Conservation (phyloP, 129 eudicot species). For the Mikania micrantha region DNA sequence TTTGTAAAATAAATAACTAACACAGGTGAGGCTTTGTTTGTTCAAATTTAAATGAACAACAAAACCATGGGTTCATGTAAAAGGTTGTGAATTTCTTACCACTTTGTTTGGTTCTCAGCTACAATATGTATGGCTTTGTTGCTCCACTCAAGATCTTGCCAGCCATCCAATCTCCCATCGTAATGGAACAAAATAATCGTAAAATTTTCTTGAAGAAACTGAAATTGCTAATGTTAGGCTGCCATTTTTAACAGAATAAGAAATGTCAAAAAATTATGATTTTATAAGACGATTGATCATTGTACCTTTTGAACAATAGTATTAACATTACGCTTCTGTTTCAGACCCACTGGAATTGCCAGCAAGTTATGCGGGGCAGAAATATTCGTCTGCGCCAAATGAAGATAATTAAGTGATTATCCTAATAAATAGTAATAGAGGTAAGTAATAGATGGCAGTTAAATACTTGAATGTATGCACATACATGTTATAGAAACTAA, state of each 20-base stretch:
- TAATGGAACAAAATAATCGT: conserved; percentile 84
- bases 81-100: conserved; percentile 34
- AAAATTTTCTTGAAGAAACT: conserved; percentile 91
- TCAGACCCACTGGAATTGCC: conserved; percentile 83
- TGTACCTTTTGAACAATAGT: conserved; percentile 69
- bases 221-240: conserved; percentile 36
- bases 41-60: too few relatives aligned
- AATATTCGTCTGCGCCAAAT: conserved; percentile 33
- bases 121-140: conserved; percentile 67
- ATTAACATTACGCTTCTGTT: conserved; percentile 73
- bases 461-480: conserved; percentile 1
- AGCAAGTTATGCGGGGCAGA: conserved; percentile 50
- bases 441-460: neutral
- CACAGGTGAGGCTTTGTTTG: neutral
- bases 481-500: neutral
- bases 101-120: conserved; percentile 91
- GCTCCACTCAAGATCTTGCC: conserved; percentile 93
- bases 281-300: neutral
- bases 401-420: neutral
- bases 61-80: neutral
- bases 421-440: neutral
- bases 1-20: neutral
- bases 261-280: conserved; percentile 5
- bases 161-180: conserved; percentile 82
- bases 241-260: conserved; percentile 7